These are phyloP conservation scores for Afroboletus lepidellus DNA, from an alignment of 1,284 basidiomycete species.

Conservation along the genomic window DNA sequence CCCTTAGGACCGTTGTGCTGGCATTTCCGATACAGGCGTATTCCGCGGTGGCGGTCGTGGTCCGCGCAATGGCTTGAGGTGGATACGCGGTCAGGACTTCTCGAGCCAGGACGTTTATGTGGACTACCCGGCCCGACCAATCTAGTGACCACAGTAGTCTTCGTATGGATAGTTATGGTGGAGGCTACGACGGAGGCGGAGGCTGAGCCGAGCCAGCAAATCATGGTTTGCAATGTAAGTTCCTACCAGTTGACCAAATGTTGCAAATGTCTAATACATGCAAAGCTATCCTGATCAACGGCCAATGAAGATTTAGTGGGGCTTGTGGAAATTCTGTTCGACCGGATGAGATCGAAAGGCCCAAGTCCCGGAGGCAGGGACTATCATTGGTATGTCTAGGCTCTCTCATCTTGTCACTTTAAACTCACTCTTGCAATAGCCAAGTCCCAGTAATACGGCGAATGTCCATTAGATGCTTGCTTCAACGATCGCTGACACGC, in stretches of 20 bases:
- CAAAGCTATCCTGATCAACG: slow-evolving; percentile 94
- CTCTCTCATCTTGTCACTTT: not conserved
- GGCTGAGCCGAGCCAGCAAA: slow-evolving; percentile 93
- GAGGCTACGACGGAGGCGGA: slow-evolving; percentile 31
- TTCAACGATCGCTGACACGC: slow-evolving; percentile 94
- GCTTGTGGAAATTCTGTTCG: slow-evolving; percentile 91
- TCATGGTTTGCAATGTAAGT: slow-evolving; percentile 95
- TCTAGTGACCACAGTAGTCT: slow-evolving; percentile 49
- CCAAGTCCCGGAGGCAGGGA: slow-evolving; percentile 87
- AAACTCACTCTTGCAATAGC: slow-evolving; percentile 42
- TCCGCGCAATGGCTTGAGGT: slow-evolving; percentile 48
- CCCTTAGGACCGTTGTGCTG: slow-evolving; percentile 84
- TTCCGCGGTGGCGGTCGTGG: slow-evolving; percentile 56
- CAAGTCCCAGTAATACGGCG: slow-evolving; percentile 90
- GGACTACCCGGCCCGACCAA: slow-evolving; percentile 78
- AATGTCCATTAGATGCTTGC: slow-evolving; percentile 81
- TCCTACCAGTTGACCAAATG: not conserved
- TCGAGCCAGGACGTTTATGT: slow-evolving; percentile 78
- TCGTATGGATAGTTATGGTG: slow-evolving; percentile 48
- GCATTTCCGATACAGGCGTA: slow-evolving; percentile 64
- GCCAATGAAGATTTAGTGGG: slow-evolving; percentile 98
- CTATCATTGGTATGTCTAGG: slow-evolving; percentile 72
- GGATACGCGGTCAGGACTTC: slow-evolving; percentile 68
- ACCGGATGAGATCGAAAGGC: slow-evolving; percentile 90
- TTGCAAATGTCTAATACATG: not conserved